Evolutionary conservation across 2,329 filamentous ascomycete genomes (phyloP).

Genomic region (Fusarium sp.): DNA sequence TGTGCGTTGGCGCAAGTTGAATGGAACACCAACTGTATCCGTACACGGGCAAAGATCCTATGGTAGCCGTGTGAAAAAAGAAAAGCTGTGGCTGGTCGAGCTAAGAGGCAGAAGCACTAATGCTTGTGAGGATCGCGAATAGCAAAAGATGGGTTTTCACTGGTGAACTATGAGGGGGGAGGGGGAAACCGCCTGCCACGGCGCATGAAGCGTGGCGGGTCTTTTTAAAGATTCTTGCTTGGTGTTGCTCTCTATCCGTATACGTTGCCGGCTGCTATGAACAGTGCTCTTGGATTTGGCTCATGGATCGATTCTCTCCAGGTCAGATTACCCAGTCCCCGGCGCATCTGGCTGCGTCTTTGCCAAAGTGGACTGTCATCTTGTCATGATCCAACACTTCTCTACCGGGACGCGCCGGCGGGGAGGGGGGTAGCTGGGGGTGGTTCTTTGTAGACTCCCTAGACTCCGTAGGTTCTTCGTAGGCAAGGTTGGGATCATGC

Average conservation of each 20-base stretch:
- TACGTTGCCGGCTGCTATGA: conserved; percentile 4
- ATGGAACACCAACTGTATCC: conserved; percentile 24
- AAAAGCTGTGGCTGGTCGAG: conserved; percentile 32
- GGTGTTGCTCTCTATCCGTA: conserved; percentile 13
- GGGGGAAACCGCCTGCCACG: conserved; percentile 26
- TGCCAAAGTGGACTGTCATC: conserved; percentile 48
- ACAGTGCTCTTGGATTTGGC: conserved; percentile 9
- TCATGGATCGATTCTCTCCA: conserved; percentile 36
- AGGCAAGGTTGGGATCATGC: conserved; percentile 46
- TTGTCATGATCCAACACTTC: conserved; percentile 45
- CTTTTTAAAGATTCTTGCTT: conserved; percentile 40
- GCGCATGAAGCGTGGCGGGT: conserved; percentile 47
- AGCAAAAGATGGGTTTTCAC: conserved; percentile 36
- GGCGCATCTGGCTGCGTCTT: conserved; percentile 28
- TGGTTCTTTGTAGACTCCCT: conserved; percentile 25
- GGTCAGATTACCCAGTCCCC: conserved; percentile 20
- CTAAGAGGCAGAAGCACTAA: conserved; percentile 32
- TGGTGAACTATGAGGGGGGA: conserved; percentile 36
- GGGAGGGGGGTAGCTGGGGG: conserved; percentile 25
- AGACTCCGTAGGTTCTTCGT: conserved; percentile 37
- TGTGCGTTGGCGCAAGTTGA: conserved; percentile 36
- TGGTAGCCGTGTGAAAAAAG: conserved; percentile 13
- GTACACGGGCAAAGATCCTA: conserved; percentile 24
- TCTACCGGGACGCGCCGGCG: conserved; percentile 47
- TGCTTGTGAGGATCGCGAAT: conserved; percentile 34